phyloP scores from a whole-genome alignment of 306 rosid species.

The Gleditsia sinensis region DNA sequence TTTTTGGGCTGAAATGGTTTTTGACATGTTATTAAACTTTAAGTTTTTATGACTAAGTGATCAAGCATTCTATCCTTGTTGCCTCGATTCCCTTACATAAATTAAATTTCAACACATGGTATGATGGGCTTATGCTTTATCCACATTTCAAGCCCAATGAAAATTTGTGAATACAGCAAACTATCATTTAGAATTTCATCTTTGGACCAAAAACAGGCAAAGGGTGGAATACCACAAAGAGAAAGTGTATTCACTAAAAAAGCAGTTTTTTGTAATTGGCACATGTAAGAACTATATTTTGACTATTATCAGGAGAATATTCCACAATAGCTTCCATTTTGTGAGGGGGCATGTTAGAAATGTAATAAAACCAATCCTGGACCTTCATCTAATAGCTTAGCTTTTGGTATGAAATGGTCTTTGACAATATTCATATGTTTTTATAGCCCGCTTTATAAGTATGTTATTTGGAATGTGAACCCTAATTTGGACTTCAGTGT shows the following conservation, averaged over 20 bases:
- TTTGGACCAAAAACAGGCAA: too few relatives aligned
- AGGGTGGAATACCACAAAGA: too few relatives aligned
- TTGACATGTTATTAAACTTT: too few relatives aligned
- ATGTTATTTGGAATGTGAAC: constrained; percentile 24
- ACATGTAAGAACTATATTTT: too few relatives aligned
- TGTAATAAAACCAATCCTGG: background rate
- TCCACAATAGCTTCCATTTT: too few relatives aligned
- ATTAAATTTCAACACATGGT: background rate
- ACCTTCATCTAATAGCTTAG: background rate
- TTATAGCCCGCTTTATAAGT: background rate
- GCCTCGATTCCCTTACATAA: background rate
- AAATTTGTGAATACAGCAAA: too few relatives aligned
- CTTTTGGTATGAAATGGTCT: background rate
- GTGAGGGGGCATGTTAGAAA: background rate
- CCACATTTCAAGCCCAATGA: too few relatives aligned
- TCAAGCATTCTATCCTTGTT: background rate
- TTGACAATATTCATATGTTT: background rate
- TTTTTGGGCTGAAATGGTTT: too few relatives aligned
- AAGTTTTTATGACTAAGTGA: background rate
- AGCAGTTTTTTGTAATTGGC: too few relatives aligned
- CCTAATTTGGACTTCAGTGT: constrained; percentile 20
- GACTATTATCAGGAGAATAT: too few relatives aligned
- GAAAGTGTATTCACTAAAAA: too few relatives aligned
- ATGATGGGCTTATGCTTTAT: background rate
- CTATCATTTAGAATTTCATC: too few relatives aligned